These are phyloP conservation scores for Sideroxylon spinosum DNA, from an alignment of 179 eudicot species.

Conservation along the genomic window DNA sequence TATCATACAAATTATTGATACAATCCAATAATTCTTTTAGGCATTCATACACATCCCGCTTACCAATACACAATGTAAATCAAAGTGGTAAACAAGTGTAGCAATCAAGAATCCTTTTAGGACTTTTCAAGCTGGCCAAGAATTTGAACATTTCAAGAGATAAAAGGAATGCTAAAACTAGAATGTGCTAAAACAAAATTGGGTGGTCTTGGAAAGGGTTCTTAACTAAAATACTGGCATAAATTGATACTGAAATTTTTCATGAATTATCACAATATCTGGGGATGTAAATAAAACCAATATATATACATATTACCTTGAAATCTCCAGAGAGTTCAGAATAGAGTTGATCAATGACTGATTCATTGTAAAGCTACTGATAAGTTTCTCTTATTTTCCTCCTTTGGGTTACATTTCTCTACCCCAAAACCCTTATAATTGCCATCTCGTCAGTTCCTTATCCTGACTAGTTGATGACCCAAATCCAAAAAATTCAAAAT, in stretches of 20 bases:
- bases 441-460: constrained; percentile 55
- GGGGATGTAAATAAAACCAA: no score
- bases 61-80: not conserved
- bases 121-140: not conserved
- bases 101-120: not conserved
- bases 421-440: constrained; percentile 50
- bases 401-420: constrained; percentile 61
- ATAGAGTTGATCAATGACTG: constrained; percentile 45
- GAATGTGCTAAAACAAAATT: not conserved
- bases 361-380: constrained; percentile 49
- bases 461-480: constrained; percentile 28
- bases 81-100: not conserved
- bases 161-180: not conserved
- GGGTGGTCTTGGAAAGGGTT: not conserved
- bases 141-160: not conserved
- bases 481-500: not conserved
- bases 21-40: not conserved
- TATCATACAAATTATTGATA: not conserved
- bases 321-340: constrained; percentile 70
- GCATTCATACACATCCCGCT: not conserved
- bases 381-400: constrained; percentile 55
- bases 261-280: no score
- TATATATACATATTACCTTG: no score
- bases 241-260: no score
- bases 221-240: no score